Percentiles rank a stretch among this genome's conserved stretches.
Evolutionary conservation across 2,329 filamentous ascomycete species (phyloP).

Genomic region (Colletotrichum noveboracense): DNA sequence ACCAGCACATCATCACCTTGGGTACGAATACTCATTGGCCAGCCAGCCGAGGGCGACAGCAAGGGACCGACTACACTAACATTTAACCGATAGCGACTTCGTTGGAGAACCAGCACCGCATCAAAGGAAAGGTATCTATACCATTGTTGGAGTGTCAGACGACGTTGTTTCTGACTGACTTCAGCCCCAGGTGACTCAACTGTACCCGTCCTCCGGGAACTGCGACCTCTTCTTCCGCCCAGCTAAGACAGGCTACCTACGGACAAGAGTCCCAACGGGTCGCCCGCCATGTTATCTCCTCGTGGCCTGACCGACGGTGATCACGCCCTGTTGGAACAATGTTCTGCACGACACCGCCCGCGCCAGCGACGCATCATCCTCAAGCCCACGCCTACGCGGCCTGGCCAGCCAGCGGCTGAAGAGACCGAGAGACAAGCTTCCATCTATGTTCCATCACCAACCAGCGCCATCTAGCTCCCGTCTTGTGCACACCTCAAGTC

Average conservation of each 20-base stretch:
- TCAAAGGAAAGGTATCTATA: not conserved
- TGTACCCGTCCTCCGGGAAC: not conserved
- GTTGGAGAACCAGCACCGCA: not conserved
- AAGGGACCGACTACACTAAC: not conserved
- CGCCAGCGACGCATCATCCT: not conserved
- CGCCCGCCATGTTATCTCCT: constrained; percentile 1
- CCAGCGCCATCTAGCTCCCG: not conserved
- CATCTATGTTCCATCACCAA: not conserved
- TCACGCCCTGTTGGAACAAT: not conserved
- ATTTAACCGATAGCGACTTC: constrained; percentile 1
- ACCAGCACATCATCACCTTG: not conserved
- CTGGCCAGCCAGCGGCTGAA: not conserved
- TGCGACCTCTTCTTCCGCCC: not conserved
- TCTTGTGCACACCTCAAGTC: not conserved
- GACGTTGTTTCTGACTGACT: not conserved
- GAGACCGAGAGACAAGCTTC: not conserved
- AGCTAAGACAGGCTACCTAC: not conserved
- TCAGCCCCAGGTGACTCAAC: not conserved
- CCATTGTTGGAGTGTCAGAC: not conserved
- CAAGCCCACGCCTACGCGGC: not conserved
- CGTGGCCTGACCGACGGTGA: not conserved
- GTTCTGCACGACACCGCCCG: constrained; percentile 6
- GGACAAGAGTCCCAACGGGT: not conserved
- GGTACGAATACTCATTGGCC: not conserved
- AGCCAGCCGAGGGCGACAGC: not conserved